These are phyloP conservation scores for Cladophialophora psammophila DNA, from an alignment of 2,329 filamentous ascomycete genomes.

Conservation along the genomic window DNA sequence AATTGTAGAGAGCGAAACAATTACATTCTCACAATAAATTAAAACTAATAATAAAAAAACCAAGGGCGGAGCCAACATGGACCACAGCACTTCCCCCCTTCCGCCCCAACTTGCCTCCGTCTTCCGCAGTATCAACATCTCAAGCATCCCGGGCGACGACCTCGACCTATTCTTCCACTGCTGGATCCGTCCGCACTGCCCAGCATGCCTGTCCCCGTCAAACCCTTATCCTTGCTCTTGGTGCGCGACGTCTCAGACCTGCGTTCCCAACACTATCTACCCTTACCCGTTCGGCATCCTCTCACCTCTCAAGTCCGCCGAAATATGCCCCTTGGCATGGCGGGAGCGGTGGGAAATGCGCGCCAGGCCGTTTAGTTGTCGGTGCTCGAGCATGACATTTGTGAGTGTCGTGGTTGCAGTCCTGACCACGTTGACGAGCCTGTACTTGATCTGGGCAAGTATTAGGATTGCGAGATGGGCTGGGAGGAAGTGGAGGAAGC, in stretches of 20 bases:
- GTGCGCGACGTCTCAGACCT: slow-evolving; percentile 47
- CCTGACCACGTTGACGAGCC: slow-evolving; percentile 59
- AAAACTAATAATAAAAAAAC: no score
- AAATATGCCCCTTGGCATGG: slow-evolving; percentile 50
- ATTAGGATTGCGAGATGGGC: slow-evolving; percentile 66
- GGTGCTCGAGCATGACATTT: slow-evolving; percentile 51
- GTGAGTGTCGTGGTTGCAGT: slow-evolving; percentile 47
- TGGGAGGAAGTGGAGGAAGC: slow-evolving; percentile 29
- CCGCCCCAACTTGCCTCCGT: neutral
- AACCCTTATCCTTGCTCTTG: slow-evolving; percentile 39
- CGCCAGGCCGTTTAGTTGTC: slow-evolving; percentile 49
- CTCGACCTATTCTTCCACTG: slow-evolving; percentile 39
- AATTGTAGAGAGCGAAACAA: no score
- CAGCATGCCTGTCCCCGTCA: slow-evolving; percentile 30
- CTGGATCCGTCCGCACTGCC: slow-evolving; percentile 34
- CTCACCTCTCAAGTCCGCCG: slow-evolving; percentile 46
- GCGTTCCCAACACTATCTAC: slow-evolving; percentile 47
- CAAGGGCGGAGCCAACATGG: slow-evolving; percentile 4
- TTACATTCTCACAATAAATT: no score
- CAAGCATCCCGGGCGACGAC: slow-evolving; percentile 20
- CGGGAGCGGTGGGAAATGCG: slow-evolving; percentile 54
- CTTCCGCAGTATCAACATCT: slow-evolving; percentile 18
- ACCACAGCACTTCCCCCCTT: neutral
- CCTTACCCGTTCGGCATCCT: slow-evolving; percentile 47
- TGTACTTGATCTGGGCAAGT: slow-evolving; percentile 75